Evolutionary conservation across 345 rosid species (phyloP), one percentile per base, ranked within the genome.

Genomic region (Salix udensis): DNA sequence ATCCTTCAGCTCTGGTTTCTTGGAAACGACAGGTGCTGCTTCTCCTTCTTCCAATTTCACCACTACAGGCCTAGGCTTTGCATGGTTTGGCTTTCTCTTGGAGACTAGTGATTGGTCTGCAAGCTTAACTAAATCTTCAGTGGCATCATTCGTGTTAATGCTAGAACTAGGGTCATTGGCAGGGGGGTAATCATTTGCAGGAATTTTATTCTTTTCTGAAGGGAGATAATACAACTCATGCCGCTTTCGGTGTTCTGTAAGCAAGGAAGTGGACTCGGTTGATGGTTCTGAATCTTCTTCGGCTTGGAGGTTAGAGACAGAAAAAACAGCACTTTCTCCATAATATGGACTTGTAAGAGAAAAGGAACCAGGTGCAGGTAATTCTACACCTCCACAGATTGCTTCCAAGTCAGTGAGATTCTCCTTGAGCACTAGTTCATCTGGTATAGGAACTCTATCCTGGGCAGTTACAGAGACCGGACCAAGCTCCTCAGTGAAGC

Each of bases 51-150:
- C 97, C 80, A 96, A 88, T 86, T 88, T 89, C 76, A 96, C 97
- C 66, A 96, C 97, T 71, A 94, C 95, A 67, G 99, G 98, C 87
- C 99, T 92, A 24, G 88, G 87, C 78, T 96, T 96, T 31, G 86
- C 84, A 72, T 81, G 80, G 78, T 78, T 89, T 44, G 84, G 72
- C 81, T 88, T 96, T 77, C 82, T 89, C 85, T 85, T 88, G 13
- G 85, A 79, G 65, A 77, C 77, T 53, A 91, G 84, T 23, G 93
- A 90, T 71, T 88, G 89, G 50, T 77, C 87, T 0, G 92, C 79
- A 73, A 92, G 87, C 81, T 84, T 86, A 71, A 79, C 82, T 37
- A 90, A 85, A 84, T 84, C 88, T 67, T 78, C 80, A 4, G 84
- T 72, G 68, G 84, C 84, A 76, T 88, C 86, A 46, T 68, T 77